Evolutionary conservation across 129 eudicot genomes (phyloP).

Genomic region (Centrapalus pauciflorus): DNA sequence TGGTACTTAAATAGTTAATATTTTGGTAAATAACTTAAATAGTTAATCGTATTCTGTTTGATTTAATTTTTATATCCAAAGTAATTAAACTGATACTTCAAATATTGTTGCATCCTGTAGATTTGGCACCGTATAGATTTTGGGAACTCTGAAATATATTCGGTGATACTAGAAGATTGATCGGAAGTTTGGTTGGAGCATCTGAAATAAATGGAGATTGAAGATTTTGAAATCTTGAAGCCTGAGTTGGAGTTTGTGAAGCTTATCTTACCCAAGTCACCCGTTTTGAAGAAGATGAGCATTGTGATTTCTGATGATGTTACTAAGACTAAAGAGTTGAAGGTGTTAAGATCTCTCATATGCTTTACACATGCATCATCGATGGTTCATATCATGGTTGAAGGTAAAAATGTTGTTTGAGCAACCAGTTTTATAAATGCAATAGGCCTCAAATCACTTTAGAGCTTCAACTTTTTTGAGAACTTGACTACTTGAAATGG

Average conservation of each 20-base stretch:
- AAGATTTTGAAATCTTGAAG: not conserved
- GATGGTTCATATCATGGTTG: not conserved
- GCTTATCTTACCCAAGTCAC: conserved; percentile 12
- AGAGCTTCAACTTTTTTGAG: not conserved
- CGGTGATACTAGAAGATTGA: not conserved
- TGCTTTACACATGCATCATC: not conserved
- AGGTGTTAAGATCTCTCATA: conserved; percentile 2
- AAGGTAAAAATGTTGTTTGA: no score
- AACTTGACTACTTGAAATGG: not conserved
- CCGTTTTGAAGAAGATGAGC: not conserved
- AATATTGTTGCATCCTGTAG: not conserved
- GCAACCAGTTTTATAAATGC: no score
- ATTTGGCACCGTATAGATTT: not conserved
- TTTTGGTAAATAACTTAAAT: not conserved
- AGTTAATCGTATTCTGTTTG: not conserved
- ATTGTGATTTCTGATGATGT: not conserved
- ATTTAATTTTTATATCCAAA: not conserved
- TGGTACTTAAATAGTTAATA: no score
- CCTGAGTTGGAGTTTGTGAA: conserved; percentile 8
- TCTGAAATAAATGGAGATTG: not conserved
- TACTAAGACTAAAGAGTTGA: not conserved
- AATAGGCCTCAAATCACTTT: not conserved
- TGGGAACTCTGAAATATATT: not conserved
- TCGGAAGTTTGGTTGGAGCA: conserved; percentile 9
- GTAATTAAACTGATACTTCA: not conserved